Conservation (phyloP, 495 filamentous ascomycete species). For the Amniculicola lignicola region DNA sequence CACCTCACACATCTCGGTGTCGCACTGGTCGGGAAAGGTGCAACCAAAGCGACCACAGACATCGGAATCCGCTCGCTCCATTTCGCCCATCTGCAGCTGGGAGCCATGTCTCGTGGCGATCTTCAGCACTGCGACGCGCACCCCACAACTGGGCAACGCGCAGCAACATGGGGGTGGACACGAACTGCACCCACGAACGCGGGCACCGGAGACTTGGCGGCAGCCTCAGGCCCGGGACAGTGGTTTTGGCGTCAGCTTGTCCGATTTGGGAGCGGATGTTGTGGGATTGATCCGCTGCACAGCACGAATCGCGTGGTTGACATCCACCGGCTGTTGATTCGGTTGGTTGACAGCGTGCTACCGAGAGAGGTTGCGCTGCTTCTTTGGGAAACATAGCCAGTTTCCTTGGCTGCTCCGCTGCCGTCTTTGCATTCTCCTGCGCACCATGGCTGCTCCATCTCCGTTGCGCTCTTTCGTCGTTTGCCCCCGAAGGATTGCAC, state of each 20-base stretch:
- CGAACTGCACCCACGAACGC: slow-evolving; percentile 22
- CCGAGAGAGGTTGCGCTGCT: neutral
- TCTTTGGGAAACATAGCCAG: neutral
- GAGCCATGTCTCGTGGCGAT: neutral
- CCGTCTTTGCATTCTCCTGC: neutral
- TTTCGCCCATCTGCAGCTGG: too few relatives aligned
- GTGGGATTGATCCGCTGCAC: slow-evolving; percentile 30
- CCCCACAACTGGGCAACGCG: slow-evolving; percentile 23
- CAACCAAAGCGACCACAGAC: neutral
- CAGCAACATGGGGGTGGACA: slow-evolving; percentile 23
- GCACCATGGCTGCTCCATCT: neutral
- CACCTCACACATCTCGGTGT: neutral
- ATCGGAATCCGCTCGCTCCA: neutral
- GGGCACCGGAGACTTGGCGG: slow-evolving; percentile 32
- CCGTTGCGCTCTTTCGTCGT: neutral
- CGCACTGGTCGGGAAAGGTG: neutral
- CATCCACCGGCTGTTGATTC: slow-evolving; percentile 15
- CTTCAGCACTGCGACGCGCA: neutral
- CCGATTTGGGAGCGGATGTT: slow-evolving; percentile 18
- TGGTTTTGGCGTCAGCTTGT: slow-evolving; percentile 23
- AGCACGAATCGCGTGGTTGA: slow-evolving; percentile 31
- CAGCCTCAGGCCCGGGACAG: slow-evolving; percentile 16
- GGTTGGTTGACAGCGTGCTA: slow-evolving; percentile 11
- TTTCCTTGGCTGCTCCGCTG: neutral
- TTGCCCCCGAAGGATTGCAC: neutral